Evolutionary conservation across 306 rosid genomes (phyloP), one percentile per base, ranked within the genome.

Genomic region (Ormosia emarginata): DNA sequence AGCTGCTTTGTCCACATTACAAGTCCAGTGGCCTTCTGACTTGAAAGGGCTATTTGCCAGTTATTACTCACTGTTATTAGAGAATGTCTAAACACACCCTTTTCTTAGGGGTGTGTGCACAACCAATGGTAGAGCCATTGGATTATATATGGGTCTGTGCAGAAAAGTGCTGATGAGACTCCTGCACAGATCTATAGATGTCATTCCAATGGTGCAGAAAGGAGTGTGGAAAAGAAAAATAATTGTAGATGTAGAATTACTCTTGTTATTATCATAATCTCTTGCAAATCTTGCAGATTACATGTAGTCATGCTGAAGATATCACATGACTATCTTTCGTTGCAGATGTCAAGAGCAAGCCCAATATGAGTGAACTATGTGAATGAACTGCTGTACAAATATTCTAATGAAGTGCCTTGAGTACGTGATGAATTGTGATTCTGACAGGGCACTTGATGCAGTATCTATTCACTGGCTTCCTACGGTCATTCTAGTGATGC

Each of bases 331-430:
- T 56, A n/a, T 59, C 30, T 58, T 46, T 49, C 29, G 8, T 79
- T 84, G 88, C 88, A 89, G 95, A 87, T 61, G 3, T 82, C 83
- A 12, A 76, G 81, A 83, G 83, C 87, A 77, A 88, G 93, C 57
- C 93, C 92, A 47, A 79, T 86, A 67, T 90, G 86, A 85, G 52
- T 15, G 30, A 46, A 70, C 14, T 33, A 43, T 10, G 63, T 67
- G 40, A 77, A 33, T 13, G 62, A 32, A 29, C 6, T 24, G 65
- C 53, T 71, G 66, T 66, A 44, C 66, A 78, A 55, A 73, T 17
- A 15, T 55, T 55, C 33, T 44, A 72, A 36, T 17, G 50, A 14
- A 40, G 3, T 2, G 53, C 34, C 52, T 3, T 17, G 24, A 36
- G 29, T 33, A 56, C 34, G 34, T 30, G 70, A 58, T 10, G 56